Evolutionary conservation across 2,329 filamentous ascomycete genomes (phyloP).

Genomic region (Monosporascus sp.): DNA sequence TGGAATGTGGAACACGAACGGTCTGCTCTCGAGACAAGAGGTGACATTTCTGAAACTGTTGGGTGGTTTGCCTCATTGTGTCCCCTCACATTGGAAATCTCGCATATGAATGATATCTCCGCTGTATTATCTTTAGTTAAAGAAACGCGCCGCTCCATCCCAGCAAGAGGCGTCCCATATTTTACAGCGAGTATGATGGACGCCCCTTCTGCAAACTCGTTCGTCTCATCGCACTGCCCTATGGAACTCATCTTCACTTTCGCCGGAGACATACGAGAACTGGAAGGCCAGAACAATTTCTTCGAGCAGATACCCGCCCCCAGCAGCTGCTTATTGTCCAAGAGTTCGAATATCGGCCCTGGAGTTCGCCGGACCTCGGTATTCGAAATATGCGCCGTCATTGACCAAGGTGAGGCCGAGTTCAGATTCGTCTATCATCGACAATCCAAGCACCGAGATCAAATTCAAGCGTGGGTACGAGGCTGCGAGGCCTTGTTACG

Average conservation of each 20-base stretch:
- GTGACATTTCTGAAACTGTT: conserved; percentile 51
- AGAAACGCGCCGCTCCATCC: conserved; percentile 40
- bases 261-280: conserved; percentile 42
- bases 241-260: conserved; percentile 57
- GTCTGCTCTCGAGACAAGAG: conserved; percentile 35
- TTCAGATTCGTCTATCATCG: conserved; percentile 41
- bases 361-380: conserved; percentile 42
- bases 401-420: conserved; percentile 39
- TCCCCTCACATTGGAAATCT: conserved; percentile 40
- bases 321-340: conserved; percentile 30
- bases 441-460: conserved; percentile 34
- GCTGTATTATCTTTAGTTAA: conserved; percentile 48
- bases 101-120: conserved; percentile 42
- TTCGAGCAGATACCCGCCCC: conserved; percentile 41
- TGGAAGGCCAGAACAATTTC: conserved; percentile 42
- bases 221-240: conserved; percentile 39
- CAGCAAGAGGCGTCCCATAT: conserved; percentile 41
- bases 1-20: conserved; percentile 51
- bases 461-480: conserved; percentile 41
- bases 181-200: conserved; percentile 36
- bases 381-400: conserved; percentile 44
- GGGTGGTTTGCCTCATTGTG: conserved; percentile 56
- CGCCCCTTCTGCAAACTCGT: conserved; percentile 19
- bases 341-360: conserved; percentile 38
- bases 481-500: conserved; percentile 41